Base-by-base conservation (phyloP, 2,329 filamentous ascomycete genomes). In the Chaetomiaceae sp. region DNA sequence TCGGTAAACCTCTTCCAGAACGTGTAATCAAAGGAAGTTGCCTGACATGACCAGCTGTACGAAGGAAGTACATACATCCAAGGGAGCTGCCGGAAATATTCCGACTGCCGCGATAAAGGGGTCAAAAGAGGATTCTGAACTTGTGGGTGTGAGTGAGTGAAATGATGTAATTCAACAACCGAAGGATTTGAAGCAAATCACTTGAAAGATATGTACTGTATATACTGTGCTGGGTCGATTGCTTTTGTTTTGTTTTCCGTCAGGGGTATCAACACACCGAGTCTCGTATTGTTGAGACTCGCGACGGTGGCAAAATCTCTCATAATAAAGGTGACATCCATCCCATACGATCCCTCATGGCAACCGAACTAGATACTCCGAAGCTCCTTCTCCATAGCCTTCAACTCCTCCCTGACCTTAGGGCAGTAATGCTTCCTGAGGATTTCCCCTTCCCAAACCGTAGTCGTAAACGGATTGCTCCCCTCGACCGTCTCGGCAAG, bases 401-500 rank as follows among this genome's bases (percentile, higher is more conserved):
- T 79, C 4, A 87, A 74, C 1, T 86, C 86, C 64, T 95, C 89
- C 60, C 89, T 79, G 1, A 99, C 87, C 65, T 85, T 85, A 6
- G 91, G 92, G 62, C 87, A 90, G 67, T 88, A 99, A 72, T 99
- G 94, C 61, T 81, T 79, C 66, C 86, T 78, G 62, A 99, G 68
- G 53, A 99, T 67, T 73, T 97, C 94, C 0, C 89, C 90, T 67
- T 97, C 94, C 94, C 92, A 99, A 0, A 95, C 79, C 0, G 90
- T 96, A 4, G 85, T 83, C 0, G 91, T 88, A 70, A 94, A 95
- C 1, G 92, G 90, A 71, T 97, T 97, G 61, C 86, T 91, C 7
- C 82, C 85, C 70, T 96, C 92, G 3, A 95, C 80, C 58, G 86
- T 88, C 25, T 79, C 78, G 40, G 84, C 82, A 38, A 86, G 69